These are phyloP conservation scores for Boeremia exigua DNA, from an alignment of 2,329 filamentous ascomycete genomes.

Conservation along the genomic window DNA sequence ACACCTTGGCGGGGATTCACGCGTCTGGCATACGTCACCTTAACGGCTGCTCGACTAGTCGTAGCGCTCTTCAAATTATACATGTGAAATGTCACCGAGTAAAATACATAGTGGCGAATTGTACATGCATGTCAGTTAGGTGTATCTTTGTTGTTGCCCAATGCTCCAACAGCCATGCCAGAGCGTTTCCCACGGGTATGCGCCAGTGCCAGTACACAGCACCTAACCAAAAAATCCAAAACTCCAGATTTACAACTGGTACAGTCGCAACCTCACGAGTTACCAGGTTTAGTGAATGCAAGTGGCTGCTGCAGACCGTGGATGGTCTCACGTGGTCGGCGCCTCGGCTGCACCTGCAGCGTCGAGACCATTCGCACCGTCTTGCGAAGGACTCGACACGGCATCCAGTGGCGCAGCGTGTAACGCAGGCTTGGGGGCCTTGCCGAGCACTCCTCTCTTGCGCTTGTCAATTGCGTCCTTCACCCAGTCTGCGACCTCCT, in stretches of 20 bases:
- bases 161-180: constrained; percentile 23
- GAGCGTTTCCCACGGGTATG: constrained; percentile 23
- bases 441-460: constrained; percentile 62
- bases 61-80: background rate
- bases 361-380: constrained; percentile 32
- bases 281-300: constrained; percentile 5
- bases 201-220: constrained; percentile 19
- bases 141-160: constrained; percentile 27
- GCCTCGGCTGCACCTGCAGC: constrained; percentile 22
- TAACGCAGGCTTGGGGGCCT: constrained; percentile 73
- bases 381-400: constrained; percentile 54
- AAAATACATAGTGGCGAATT: background rate
- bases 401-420: constrained; percentile 86
- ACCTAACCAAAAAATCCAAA: constrained; percentile 19
- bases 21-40: constrained; percentile 19
- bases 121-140: constrained; percentile 21
- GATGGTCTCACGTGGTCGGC: constrained; percentile 14
- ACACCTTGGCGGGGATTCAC: constrained; percentile 13
- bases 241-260: constrained; percentile 18
- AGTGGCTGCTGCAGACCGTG: background rate
- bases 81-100: background rate
- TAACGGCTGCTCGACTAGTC: background rate
- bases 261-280: constrained; percentile 10
- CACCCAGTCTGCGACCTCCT: constrained; percentile 89
- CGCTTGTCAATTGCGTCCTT: constrained; percentile 71